Percentiles rank a stretch among this genome's conserved stretches.
These are phyloP conservation scores for Gracilaria gracilis DNA, from an alignment of 23 red algal genomes.

Conservation along the genomic window DNA sequence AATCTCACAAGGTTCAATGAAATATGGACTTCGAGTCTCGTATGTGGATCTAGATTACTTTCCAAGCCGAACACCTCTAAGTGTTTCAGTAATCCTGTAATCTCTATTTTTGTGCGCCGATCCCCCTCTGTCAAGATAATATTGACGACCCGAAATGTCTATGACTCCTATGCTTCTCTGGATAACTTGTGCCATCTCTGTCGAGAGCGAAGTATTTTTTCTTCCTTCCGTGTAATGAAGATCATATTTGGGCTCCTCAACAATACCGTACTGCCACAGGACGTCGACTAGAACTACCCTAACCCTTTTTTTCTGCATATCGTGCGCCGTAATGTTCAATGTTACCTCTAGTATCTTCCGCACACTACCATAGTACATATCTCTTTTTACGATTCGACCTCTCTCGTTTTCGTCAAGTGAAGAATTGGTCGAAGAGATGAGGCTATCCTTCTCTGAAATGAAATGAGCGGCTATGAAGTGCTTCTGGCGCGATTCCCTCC, in stretches of 20 bases:
- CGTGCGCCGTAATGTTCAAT: neutral
- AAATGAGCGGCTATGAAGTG: neutral
- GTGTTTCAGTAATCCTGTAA: too few relatives aligned
- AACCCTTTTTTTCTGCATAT: neutral
- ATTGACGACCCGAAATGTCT: neutral
- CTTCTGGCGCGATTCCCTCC: neutral
- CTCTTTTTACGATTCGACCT: neutral
- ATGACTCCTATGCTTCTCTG: neutral
- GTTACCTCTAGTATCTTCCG: neutral
- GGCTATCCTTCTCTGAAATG: neutral
- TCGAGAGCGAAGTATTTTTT: neutral
- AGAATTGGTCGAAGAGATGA: neutral
- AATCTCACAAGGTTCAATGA: too few relatives aligned
- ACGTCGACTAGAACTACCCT: neutral
- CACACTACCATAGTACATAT: neutral
- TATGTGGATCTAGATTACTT: too few relatives aligned
- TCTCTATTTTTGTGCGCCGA: too few relatives aligned
- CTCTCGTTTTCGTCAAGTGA: neutral
- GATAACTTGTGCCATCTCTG: neutral
- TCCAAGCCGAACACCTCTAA: too few relatives aligned
- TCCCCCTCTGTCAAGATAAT: slow-evolving; percentile 7
- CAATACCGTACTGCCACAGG: neutral
- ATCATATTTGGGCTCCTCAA: neutral
- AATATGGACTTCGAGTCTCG: too few relatives aligned
- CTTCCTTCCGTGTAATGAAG: neutral